A percentile compares a stretch with the other conserved stretches of the same genome.
Evolutionary conservation across 352 stramenopile genomes (phyloP).

Genomic region (Globisporangium orthogonon): DNA sequence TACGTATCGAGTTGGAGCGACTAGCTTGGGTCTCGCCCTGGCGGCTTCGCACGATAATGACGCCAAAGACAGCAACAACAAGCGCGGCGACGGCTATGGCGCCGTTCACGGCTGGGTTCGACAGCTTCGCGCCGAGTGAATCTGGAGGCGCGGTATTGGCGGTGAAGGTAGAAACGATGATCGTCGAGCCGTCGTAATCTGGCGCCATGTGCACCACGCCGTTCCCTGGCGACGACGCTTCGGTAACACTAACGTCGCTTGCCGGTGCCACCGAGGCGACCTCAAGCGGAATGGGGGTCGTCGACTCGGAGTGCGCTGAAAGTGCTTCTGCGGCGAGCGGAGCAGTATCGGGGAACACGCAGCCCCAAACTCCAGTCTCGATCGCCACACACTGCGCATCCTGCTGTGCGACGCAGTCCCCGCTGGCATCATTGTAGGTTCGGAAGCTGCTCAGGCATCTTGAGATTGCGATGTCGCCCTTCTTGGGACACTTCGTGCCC

Average conservation of each 20-base stretch:
- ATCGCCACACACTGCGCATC: slow-evolving; percentile 36
- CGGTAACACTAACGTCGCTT: not conserved
- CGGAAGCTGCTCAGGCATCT: slow-evolving; percentile 19
- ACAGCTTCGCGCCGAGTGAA: not conserved
- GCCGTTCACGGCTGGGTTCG: slow-evolving; percentile 1
- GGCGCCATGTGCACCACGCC: not conserved
- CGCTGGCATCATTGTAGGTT: slow-evolving; percentile 15
- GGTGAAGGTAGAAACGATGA: not conserved
- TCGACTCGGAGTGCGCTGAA: not conserved
- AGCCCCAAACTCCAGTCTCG: slow-evolving; percentile 21
- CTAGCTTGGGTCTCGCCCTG: not conserved
- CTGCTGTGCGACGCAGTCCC: slow-evolving; percentile 25
- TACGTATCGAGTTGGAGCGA: slow-evolving; percentile 3
- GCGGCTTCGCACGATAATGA: slow-evolving; percentile 12
- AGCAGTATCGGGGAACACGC: slow-evolving; percentile 19
- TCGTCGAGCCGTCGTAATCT: too few species aligned
- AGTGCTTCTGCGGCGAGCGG: not conserved
- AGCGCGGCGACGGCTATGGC: slow-evolving; percentile 6
- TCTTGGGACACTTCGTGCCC: slow-evolving; percentile 24
- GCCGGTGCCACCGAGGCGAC: not conserved
- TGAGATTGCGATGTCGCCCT: slow-evolving; percentile 25
- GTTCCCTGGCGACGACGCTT: not conserved
- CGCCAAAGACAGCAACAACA: slow-evolving; percentile 6
- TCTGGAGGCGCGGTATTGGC: not conserved
- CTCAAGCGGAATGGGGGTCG: not conserved